A percentile compares a stretch with the other conserved stretches of the same genome.
Evolutionary conservation across 768 basidiomycete species (phyloP).

Genomic region (Pleurotus citrinopileatus): DNA sequence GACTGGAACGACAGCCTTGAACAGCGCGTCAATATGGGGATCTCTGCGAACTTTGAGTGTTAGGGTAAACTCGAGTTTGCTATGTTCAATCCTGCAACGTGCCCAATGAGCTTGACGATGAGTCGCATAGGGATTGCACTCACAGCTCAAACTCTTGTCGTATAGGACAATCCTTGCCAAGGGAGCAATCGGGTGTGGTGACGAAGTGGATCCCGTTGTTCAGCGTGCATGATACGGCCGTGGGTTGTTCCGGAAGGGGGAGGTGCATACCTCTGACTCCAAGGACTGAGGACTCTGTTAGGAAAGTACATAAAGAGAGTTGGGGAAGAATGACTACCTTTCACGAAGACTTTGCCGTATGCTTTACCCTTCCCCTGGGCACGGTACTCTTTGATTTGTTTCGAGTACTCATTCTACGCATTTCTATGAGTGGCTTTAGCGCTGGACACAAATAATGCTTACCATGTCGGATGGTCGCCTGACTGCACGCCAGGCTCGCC

Average conservation of each 20-base stretch:
- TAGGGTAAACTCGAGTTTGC: conserved; percentile 92
- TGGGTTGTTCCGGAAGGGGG: conserved; percentile 75
- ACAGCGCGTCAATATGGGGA: conserved; percentile 78
- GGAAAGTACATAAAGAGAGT: not conserved
- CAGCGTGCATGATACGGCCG: conserved; percentile 78
- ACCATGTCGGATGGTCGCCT: conserved; percentile 95
- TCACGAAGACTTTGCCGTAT: conserved; percentile 92
- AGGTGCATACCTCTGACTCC: conserved; percentile 71
- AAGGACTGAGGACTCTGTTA: conserved; percentile 51
- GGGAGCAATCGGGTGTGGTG: conserved; percentile 75
- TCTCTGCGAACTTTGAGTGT: conserved; percentile 85
- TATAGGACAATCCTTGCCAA: conserved; percentile 59
- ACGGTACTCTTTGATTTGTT: conserved; percentile 81
- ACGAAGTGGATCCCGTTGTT: conserved; percentile 98
- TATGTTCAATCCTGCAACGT: conserved; percentile 91
- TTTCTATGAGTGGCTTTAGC: conserved; percentile 10
- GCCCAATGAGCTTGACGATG: no score
- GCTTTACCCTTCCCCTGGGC: conserved; percentile 79
- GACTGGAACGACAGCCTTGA: conserved; percentile 58
- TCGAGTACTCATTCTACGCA: conserved; percentile 85
- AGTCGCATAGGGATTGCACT: no score
- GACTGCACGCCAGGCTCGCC: conserved; percentile 84
- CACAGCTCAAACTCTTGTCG: conserved; percentile 92
- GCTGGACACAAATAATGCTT: conserved; percentile 18
- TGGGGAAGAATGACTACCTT: conserved; percentile 44